A percentile compares a stretch with the other conserved stretches of the same genome.
Conservation (phyloP, 2,329 filamentous ascomycete species). For the Leptographium radiaticola region DNA sequence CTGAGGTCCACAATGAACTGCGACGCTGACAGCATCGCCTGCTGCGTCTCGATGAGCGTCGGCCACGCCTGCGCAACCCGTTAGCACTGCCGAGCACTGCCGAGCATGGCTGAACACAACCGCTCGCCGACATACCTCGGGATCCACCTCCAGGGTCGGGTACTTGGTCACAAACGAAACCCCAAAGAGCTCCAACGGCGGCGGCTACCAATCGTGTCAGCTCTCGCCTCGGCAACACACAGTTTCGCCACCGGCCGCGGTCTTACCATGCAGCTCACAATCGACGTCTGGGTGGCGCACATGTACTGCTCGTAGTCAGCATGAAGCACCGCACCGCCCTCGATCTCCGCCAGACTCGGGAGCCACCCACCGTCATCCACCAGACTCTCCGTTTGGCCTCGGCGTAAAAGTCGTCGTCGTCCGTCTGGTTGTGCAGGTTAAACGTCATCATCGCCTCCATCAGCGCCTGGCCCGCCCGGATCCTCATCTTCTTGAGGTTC, state of each 20-base stretch:
- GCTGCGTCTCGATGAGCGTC: slow-evolving; percentile 31
- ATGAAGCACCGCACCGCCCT: neutral
- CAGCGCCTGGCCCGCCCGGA: slow-evolving; percentile 32
- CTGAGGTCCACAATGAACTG: slow-evolving; percentile 35
- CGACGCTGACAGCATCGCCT: slow-evolving; percentile 31
- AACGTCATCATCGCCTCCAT: slow-evolving; percentile 33
- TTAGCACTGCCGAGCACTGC: neutral
- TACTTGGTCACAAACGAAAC: slow-evolving; percentile 30
- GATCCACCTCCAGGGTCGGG: slow-evolving; percentile 26
- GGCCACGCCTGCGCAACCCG: slow-evolving; percentile 23
- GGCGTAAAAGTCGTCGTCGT: slow-evolving; percentile 27
- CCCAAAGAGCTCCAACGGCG: slow-evolving; percentile 9
- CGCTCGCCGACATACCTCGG: slow-evolving; percentile 20
- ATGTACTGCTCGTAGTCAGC: slow-evolving; percentile 31
- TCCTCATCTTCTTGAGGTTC: slow-evolving; percentile 38
- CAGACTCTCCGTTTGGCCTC: slow-evolving; percentile 34
- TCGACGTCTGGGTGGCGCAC: slow-evolving; percentile 34
- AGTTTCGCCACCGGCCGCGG: neutral
- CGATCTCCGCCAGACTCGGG: neutral
- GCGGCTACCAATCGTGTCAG: slow-evolving; percentile 2
- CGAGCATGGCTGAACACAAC: neutral
- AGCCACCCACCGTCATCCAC: slow-evolving; percentile 35
- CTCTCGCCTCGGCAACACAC: neutral
- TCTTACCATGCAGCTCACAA: slow-evolving; percentile 34
- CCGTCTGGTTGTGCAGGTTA: slow-evolving; percentile 25